Evolutionary conservation across 2,329 filamentous ascomycete species (phyloP).

Genomic region (Colletotrichum siamense): DNA sequence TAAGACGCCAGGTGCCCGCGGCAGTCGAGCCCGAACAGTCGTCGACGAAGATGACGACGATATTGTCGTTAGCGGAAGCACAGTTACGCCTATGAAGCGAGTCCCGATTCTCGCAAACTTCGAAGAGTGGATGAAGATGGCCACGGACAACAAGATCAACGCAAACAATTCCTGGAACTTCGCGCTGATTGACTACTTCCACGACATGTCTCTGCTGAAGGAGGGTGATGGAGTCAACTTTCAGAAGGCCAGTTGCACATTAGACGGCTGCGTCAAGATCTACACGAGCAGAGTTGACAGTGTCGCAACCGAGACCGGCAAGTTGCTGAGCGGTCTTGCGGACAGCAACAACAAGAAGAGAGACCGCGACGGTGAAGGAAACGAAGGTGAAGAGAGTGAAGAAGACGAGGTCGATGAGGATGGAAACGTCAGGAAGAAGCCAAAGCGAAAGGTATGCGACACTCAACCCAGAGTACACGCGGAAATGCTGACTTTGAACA

Average conservation of each 20-base stretch:
- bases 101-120: conserved; percentile 97
- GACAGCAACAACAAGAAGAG: conserved; percentile 83
- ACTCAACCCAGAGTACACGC: not conserved
- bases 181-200: conserved; percentile 99
- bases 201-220: conserved; percentile 97
- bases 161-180: conserved; percentile 99
- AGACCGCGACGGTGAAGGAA: conserved; percentile 66
- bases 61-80: conserved; percentile 72
- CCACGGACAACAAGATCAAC: conserved; percentile 99
- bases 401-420: conserved; percentile 66
- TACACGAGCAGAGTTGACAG: conserved; percentile 98
- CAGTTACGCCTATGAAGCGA: conserved; percentile 93
- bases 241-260: conserved; percentile 95
- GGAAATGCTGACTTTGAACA: conserved; percentile 32
- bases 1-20: conserved; percentile 53
- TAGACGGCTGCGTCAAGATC: conserved; percentile 98
- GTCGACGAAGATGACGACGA: conserved; percentile 64
- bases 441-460: conserved; percentile 74
- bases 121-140: conserved; percentile 99
- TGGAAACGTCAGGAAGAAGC: conserved; percentile 64
- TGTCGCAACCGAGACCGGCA: conserved; percentile 95
- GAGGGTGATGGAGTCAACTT: conserved; percentile 98
- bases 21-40: conserved; percentile 34
- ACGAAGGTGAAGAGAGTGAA: conserved; percentile 71
- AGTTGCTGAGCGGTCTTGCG: conserved; percentile 89